These are phyloP conservation scores for Thermoascus crustaceus DNA, from an alignment of 2,329 filamentous ascomycete genomes.

Conservation along the genomic window DNA sequence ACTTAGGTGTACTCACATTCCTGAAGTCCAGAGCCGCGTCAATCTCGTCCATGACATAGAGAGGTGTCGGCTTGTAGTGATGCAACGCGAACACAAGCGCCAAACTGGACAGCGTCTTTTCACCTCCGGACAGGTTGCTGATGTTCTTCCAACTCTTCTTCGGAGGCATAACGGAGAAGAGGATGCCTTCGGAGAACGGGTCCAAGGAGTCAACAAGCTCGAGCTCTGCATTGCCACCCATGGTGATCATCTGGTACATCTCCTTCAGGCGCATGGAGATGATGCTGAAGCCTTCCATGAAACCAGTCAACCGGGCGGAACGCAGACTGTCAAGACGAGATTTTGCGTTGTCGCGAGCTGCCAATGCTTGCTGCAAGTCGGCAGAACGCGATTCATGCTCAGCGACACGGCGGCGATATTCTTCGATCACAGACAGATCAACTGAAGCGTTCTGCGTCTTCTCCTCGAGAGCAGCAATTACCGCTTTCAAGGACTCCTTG, in stretches of 20 bases:
- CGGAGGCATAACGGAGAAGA: conserved; percentile 97
- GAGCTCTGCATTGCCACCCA: conserved; percentile 96
- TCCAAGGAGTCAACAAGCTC: conserved; percentile 94
- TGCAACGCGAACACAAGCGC: conserved; percentile 96
- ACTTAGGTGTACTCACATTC: conserved; percentile 76
- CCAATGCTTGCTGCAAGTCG: conserved; percentile 71
- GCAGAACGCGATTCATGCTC: conserved; percentile 75
- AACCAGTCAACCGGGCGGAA: conserved; percentile 81
- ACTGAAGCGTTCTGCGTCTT: conserved; percentile 78
- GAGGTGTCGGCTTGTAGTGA: conserved; percentile 92
- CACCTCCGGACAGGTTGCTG: conserved; percentile 85
- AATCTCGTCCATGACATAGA: conserved; percentile 99
- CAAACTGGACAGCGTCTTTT: conserved; percentile 90
- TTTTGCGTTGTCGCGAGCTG: conserved; percentile 76
- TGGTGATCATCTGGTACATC: conserved; percentile 99
- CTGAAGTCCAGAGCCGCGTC: conserved; percentile 95
- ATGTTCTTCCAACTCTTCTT: conserved; percentile 99
- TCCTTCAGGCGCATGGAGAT: conserved; percentile 95
- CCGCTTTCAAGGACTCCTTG: conserved; percentile 54
- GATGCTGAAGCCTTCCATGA: conserved; percentile 94
- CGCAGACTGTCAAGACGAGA: conserved; percentile 87
- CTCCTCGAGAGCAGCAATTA: conserved; percentile 60
- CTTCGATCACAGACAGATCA: conserved; percentile 78
- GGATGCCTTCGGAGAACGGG: conserved; percentile 91
- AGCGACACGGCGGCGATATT: conserved; percentile 78